Evolutionary conservation across 2,329 filamentous ascomycete species (phyloP).

Genomic region (Trichoderma cornu-damae): DNA sequence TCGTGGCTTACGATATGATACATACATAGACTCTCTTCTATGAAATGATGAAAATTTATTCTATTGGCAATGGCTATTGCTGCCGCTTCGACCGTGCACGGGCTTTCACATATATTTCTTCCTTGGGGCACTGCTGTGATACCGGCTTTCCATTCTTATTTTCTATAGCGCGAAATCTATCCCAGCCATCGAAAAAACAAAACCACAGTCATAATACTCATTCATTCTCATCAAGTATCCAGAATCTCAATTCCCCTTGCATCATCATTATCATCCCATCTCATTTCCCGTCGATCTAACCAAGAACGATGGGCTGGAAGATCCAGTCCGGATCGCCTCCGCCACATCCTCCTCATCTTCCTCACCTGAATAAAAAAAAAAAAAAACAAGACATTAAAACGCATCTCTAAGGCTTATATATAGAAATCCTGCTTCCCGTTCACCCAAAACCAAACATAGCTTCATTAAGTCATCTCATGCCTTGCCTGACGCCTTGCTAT

Average conservation of each 20-base stretch:
- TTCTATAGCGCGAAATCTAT: conserved; percentile 12
- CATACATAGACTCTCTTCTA: not conserved
- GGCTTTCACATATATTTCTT: too few relatives aligned
- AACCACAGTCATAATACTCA: not conserved
- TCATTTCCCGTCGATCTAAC: not conserved
- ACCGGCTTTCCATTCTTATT: not conserved
- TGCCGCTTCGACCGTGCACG: not conserved
- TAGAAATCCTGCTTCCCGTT: not conserved
- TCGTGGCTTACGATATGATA: not conserved
- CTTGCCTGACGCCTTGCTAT: conserved; percentile 19
- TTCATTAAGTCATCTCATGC: conserved; percentile 10
- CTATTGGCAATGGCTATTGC: not conserved
- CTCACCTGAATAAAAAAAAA: not conserved
- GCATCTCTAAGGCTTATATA: conserved; percentile 1
- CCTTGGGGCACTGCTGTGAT: too few relatives aligned
- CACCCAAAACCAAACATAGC: conserved; percentile 5
- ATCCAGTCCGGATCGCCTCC: not conserved
- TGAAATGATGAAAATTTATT: not conserved
- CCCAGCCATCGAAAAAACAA: not conserved
- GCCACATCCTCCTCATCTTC: too few relatives aligned
- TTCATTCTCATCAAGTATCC: not conserved
- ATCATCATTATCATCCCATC: not conserved
- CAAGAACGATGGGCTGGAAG: not conserved
- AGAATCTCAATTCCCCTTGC: not conserved
- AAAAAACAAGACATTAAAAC: not conserved